phyloP scores from a whole-genome alignment of 257 asterid species.

The Ajuga chamaepitys region DNA sequence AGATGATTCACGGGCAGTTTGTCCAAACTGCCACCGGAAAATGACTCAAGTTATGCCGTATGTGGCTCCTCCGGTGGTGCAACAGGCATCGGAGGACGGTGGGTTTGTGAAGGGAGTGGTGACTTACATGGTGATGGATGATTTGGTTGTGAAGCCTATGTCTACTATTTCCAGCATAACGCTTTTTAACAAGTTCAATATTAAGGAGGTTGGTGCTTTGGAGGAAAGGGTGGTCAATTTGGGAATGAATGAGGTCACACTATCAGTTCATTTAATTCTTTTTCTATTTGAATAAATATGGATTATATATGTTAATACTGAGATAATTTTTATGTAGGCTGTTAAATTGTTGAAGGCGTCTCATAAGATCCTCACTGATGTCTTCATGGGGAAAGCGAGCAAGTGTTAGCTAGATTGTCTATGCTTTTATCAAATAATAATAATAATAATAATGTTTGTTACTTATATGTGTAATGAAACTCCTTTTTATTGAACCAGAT shows the following conservation, averaged over 20 bases:
- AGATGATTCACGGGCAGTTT: background rate
- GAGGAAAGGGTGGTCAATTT: conserved; percentile 17
- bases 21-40: accelerated
- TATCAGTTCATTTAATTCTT: background rate
- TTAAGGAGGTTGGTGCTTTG: conserved; percentile 21
- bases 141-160: conserved; percentile 21
- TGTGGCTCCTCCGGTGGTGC: conserved; percentile 5
- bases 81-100: background rate
- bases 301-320: background rate
- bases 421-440: too few relatives aligned
- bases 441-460: too few relatives aligned
- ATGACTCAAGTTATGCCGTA: background rate
- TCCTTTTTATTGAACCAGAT: too few relatives aligned
- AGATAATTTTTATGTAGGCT: background rate
- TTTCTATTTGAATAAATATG: too few relatives aligned
- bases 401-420: too few relatives aligned
- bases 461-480: too few relatives aligned
- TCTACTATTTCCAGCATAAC: conserved; percentile 19
- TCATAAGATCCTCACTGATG: conserved; percentile 3
- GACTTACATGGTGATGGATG: conserved; percentile 26
- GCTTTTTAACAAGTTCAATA: conserved; percentile 10
- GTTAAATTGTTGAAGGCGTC: conserved; percentile 21
- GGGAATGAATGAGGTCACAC: conserved; percentile 8
- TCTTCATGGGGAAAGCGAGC: too few relatives aligned
- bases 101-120: conserved; percentile 37